Percentiles rank a stretch among this genome's conserved stretches.
Evolutionary conservation across 352 stramenopile species (phyloP).

Genomic region (Plasmopara viticola): DNA sequence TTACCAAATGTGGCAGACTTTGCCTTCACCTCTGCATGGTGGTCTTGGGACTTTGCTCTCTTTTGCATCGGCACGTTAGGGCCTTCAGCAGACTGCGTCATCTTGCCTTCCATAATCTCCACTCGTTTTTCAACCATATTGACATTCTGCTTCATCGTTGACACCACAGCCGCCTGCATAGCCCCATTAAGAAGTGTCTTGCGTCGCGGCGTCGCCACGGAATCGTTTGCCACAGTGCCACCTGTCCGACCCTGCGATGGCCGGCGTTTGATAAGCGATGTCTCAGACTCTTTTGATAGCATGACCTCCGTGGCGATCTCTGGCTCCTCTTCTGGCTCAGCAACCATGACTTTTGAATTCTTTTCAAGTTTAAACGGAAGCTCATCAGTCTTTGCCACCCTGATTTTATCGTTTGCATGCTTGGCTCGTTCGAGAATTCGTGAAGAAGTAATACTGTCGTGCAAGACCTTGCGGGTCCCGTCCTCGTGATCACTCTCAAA

Average conservation of each 20-base stretch:
- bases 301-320: constrained; percentile 1
- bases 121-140: too few species aligned
- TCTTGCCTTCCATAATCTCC: too few species aligned
- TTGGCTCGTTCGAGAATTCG: constrained; percentile 2
- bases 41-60: constrained; percentile 1
- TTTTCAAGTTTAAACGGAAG: constrained; percentile 4
- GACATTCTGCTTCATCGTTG: constrained; percentile 26
- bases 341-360: constrained; percentile 6
- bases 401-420: constrained; percentile 13
- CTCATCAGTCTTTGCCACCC: constrained; percentile 2
- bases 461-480: constrained; percentile 5
- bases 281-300: constrained; percentile 2
- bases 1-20: too few species aligned
- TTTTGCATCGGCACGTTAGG: background rate
- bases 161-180: constrained; percentile 31
- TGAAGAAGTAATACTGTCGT: background rate
- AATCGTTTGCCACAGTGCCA: constrained; percentile 11
- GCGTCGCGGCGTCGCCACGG: constrained; percentile 17
- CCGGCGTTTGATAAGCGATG: constrained; percentile 1
- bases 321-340: constrained; percentile 10
- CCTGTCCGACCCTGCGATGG: constrained; percentile 6
- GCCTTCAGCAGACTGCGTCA: background rate
- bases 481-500: constrained; percentile 10
- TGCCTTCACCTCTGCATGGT: too few species aligned
- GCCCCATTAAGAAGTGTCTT: constrained; percentile 18